Conservation (phyloP, 2,329 filamentous ascomycete species). For the Colletotrichum navitas region DNA sequence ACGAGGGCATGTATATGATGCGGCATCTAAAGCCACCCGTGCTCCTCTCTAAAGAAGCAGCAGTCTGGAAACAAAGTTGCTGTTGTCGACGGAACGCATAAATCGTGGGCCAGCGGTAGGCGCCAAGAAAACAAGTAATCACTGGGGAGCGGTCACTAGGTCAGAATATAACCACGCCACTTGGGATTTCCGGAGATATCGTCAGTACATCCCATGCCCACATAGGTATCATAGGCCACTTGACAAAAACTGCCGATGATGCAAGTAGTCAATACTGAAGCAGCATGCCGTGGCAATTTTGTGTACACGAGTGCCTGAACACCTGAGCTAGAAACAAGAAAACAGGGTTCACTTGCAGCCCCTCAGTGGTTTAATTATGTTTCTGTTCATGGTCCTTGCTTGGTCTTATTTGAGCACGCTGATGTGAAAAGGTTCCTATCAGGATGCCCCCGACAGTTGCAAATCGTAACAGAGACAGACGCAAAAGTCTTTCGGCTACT, state of each 20-base stretch:
- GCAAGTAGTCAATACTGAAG: neutral
- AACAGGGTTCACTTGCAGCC: neutral
- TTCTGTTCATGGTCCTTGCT: neutral
- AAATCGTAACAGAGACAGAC: neutral
- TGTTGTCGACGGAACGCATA: neutral
- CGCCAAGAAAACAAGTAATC: neutral
- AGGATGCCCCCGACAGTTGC: no score
- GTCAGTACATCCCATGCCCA: neutral
- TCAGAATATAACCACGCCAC: neutral
- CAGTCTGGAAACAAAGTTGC: neutral
- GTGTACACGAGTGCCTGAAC: neutral
- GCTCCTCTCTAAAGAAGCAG: neutral
- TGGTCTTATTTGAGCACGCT: neutral
- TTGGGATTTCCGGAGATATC: neutral
- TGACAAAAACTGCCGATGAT: neutral
- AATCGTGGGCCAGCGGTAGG: neutral
- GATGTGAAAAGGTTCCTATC: neutral
- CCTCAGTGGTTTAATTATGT: neutral
- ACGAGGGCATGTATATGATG: neutral
- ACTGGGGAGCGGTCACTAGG: neutral
- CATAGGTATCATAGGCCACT: neutral
- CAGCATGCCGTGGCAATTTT: neutral
- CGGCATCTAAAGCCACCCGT: neutral
- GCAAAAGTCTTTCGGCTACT: neutral
- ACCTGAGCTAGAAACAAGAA: neutral